Evolutionary conservation across 306 rosid genomes (phyloP), one percentile per base, ranked within the genome.

Genomic region (Vachellia collinsii): DNA sequence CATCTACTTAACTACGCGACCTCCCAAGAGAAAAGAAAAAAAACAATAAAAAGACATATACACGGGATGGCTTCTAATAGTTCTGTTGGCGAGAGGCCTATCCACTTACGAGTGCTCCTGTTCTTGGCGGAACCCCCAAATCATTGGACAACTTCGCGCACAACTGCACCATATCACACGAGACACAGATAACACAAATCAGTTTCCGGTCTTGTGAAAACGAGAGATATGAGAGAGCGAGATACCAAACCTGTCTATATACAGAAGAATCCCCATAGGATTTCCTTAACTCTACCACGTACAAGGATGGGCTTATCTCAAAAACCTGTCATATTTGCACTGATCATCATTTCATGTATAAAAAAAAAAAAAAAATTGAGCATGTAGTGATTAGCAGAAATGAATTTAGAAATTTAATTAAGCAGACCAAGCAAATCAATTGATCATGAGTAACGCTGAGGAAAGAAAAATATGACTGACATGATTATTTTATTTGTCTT

Each of bases 221-320:
- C 11, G 42, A n/a, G 7, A 22, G 11, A 17, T 23, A 37, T 22
- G 67, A 29, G 41, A 36, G 44, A 13, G 83, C 22, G 53, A 11
- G 43, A 37, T 72, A 0, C 6, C 11, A 8, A 81, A 96, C 98
- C 96, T 93, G 89, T 90, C 97, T 91, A 86, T 91, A 95, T 65
- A 86, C 72, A 14, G 96, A 89, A 38, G 91, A 78, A 79, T 95
- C 99, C 82, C 99, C 99, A 36, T 54, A 80, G 25, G 90, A 82
- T 84, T 93, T 95, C 70, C 98, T 91, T 44, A 95, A 44, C 70
- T 95, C 99, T 71, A 95, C 96, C 9, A 91, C 96, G 51, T 77
- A 71, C 79, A 90, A 77, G 14, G 98, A 90, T 58, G 93, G 86
- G 74, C 91, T 86, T 77, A 95, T 87, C 88, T 93, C 97, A 69